A percentile compares a stretch with the other conserved stretches of the same genome.
Conservation (phyloP, 2,329 filamentous ascomycete species). For the Dactylellina sp. region DNA sequence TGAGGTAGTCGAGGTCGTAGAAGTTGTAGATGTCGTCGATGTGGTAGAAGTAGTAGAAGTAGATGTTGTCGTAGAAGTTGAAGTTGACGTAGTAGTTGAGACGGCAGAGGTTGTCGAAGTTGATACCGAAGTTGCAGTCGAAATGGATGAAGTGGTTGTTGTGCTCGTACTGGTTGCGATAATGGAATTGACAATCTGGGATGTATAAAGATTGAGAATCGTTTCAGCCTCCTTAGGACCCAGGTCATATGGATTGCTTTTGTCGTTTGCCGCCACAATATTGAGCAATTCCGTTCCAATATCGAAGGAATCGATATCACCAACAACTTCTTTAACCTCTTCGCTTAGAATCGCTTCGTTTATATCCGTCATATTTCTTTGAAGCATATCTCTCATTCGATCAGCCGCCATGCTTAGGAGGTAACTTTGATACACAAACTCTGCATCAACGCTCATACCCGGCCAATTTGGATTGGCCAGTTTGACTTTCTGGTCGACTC, state of each 20-base stretch:
- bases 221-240: constrained; percentile 23
- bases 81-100: constrained; percentile 31
- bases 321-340: constrained; percentile 39
- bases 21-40: constrained; percentile 26
- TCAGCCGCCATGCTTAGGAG: constrained; percentile 44
- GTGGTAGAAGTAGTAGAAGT: constrained; percentile 36
- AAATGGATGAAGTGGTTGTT: constrained; percentile 23
- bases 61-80: constrained; percentile 26
- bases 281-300: constrained; percentile 36
- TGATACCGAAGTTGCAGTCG: constrained; percentile 27
- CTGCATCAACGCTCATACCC: constrained; percentile 44
- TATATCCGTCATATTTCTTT: constrained; percentile 42
- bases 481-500: constrained; percentile 39
- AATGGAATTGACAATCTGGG: constrained; percentile 27
- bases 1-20: constrained; percentile 13
- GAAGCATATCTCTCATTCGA: constrained; percentile 31
- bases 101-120: constrained; percentile 29
- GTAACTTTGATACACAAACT: constrained; percentile 48
- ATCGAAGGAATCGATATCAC: constrained; percentile 37
- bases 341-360: constrained; percentile 29
- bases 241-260: constrained; percentile 47
- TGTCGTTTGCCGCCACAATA: constrained; percentile 39
- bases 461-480: constrained; percentile 47
- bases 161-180: constrained; percentile 26
- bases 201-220: constrained; percentile 37